phyloP scores from a whole-genome alignment of 2,329 filamentous ascomycete genomes.

The Ceratocystis harringtonii region DNA sequence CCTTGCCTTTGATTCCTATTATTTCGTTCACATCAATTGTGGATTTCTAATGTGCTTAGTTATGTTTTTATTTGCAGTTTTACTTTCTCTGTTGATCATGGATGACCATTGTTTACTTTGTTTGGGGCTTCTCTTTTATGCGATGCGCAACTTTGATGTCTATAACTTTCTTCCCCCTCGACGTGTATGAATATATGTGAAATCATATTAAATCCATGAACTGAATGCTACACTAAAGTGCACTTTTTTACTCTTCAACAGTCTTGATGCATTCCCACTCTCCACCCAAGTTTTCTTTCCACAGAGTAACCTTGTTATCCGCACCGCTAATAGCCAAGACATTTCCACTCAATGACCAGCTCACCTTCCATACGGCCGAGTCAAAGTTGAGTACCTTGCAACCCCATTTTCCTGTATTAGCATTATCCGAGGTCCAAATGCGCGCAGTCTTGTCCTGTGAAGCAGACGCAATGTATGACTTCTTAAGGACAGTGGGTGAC shows the following conservation, averaged over 20 bases:
- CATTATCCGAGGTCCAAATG: slow-evolving; percentile 73
- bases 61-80: not conserved
- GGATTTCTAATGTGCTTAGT: not conserved
- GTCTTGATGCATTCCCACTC: slow-evolving; percentile 97
- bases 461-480: slow-evolving; percentile 91
- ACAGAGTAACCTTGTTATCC: slow-evolving; percentile 92
- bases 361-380: slow-evolving; percentile 83
- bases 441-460: slow-evolving; percentile 94
- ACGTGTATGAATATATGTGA: not conserved
- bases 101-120: no score
- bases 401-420: slow-evolving; percentile 57
- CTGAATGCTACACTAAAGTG: not conserved
- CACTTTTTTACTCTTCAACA: slow-evolving; percentile 58
- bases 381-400: slow-evolving; percentile 79
- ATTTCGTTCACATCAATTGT: not conserved
- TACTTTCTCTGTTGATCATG: not conserved
- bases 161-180: no score
- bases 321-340: slow-evolving; percentile 84
- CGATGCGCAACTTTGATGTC: no score
- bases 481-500: slow-evolving; percentile 87
- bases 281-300: slow-evolving; percentile 95
- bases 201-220: not conserved
- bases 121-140: no score
- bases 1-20: not conserved
- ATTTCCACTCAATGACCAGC: slow-evolving; percentile 95